Conservation (phyloP, 2,329 filamentous ascomycete species). For the Fusarium equiseti region DNA sequence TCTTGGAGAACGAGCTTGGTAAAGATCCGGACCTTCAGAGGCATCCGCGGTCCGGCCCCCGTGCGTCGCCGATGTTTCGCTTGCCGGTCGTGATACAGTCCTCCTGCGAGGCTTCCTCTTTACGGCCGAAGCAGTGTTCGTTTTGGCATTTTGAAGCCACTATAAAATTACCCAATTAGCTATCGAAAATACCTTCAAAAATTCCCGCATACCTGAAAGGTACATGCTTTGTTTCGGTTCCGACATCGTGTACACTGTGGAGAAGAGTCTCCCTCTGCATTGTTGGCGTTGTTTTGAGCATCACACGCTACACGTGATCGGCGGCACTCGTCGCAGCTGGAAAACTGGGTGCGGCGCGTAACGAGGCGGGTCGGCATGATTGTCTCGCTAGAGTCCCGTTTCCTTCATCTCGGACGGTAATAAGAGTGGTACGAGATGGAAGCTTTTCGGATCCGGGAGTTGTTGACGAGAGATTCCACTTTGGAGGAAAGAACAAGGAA, state of each 20-base stretch:
- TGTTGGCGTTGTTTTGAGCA: constrained; percentile 29
- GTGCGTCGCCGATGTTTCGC: constrained; percentile 26
- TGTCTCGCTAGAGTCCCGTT: background rate
- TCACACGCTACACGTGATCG: constrained; percentile 51
- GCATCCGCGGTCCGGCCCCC: background rate
- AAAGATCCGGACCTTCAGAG: background rate
- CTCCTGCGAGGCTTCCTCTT: constrained; percentile 29
- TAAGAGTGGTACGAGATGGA: background rate
- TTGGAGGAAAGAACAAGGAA: constrained; percentile 8
- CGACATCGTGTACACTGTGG: constrained; percentile 74
- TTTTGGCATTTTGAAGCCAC: constrained; percentile 48
- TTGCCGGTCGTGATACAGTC: constrained; percentile 17
- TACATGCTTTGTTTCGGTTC: constrained; percentile 46
- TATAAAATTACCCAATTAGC: constrained; percentile 1
- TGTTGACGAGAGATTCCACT: constrained; percentile 14
- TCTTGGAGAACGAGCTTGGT: background rate
- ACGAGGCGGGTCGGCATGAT: constrained; percentile 37
- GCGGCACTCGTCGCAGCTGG: constrained; percentile 52
- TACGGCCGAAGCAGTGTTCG: background rate
- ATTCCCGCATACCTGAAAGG: constrained; percentile 46
- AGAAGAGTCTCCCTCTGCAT: constrained; percentile 71
- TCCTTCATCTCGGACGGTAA: background rate
- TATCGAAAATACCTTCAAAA: too few species aligned
- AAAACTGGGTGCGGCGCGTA: constrained; percentile 53
- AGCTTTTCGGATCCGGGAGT: constrained; percentile 27